These are phyloP conservation scores for Agaricus subrufescens DNA, from an alignment of 768 basidiomycete genomes.

Conservation along the genomic window DNA sequence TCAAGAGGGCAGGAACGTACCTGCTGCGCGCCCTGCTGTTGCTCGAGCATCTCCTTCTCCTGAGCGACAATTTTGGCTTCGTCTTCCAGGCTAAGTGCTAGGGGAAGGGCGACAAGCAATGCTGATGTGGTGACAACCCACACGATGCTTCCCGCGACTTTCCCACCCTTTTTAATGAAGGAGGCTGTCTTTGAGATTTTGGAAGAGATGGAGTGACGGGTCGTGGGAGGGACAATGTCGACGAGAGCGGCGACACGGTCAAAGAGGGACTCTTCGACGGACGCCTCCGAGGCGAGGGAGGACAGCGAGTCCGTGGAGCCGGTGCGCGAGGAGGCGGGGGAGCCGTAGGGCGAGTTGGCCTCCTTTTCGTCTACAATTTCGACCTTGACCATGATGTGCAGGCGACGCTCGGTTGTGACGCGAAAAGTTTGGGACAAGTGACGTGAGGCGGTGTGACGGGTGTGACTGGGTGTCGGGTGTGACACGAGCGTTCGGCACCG, in stretches of 20 bases:
- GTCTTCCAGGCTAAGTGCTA: slow-evolving; percentile 92
- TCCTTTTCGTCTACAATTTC: slow-evolving; percentile 86
- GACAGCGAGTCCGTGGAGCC: slow-evolving; percentile 72
- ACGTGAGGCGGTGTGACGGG: slow-evolving; percentile 11
- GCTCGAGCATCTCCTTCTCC: slow-evolving; percentile 90
- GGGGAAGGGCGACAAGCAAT: slow-evolving; percentile 87
- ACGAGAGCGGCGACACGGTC: slow-evolving; percentile 90
- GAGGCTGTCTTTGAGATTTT: slow-evolving; percentile 55
- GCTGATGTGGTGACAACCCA: slow-evolving; percentile 96
- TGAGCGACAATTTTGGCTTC: slow-evolving; percentile 93
- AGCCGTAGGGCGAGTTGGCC: slow-evolving; percentile 67
- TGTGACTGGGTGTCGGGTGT: slow-evolving; percentile 11
- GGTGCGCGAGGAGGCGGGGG: slow-evolving; percentile 69
- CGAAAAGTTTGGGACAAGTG: slow-evolving; percentile 9
- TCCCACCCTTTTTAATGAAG: slow-evolving; percentile 62
- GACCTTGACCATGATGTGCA: slow-evolving; percentile 80
- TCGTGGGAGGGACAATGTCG: slow-evolving; percentile 92
- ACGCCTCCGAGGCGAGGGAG: slow-evolving; percentile 68
- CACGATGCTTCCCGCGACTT: slow-evolving; percentile 79
- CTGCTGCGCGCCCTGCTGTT: slow-evolving; percentile 91
- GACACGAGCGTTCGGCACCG: slow-evolving; percentile 10
- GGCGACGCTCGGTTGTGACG: slow-evolving; percentile 20
- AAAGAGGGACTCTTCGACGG: slow-evolving; percentile 74
- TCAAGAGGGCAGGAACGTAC: slow-evolving; percentile 36
- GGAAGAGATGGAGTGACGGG: slow-evolving; percentile 70